Percentiles rank a stretch among this genome's conserved stretches.
Evolutionary conservation across 2,329 filamentous ascomycete genomes (phyloP).

Genomic region (Ophiostoma sp.): DNA sequence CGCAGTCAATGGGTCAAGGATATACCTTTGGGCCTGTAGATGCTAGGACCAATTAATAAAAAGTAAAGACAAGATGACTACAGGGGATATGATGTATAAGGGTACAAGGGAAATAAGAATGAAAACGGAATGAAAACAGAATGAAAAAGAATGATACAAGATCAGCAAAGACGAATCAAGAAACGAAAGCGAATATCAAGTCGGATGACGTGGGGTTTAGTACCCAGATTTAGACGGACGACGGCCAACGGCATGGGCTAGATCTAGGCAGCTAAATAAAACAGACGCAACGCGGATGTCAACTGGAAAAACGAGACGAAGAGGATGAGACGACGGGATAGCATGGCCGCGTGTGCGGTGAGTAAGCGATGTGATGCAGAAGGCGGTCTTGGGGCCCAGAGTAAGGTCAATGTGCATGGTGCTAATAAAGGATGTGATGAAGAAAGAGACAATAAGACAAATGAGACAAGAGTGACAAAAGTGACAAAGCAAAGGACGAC

Average conservation of each 20-base stretch:
- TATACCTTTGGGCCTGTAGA: conserved; percentile 33
- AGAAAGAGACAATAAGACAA: background rate
- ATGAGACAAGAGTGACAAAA: too few species aligned
- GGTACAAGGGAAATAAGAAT: background rate
- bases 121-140: background rate
- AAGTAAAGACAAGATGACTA: too few species aligned
- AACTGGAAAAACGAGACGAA: background rate
- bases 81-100: background rate
- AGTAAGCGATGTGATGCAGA: conserved; percentile 15
- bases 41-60: background rate
- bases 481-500: background rate
- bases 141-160: background rate
- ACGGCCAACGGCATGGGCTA: background rate
- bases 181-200: background rate
- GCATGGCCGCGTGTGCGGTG: conserved; percentile 12
- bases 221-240: background rate
- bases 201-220: conserved; percentile 11
- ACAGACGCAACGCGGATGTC: background rate
- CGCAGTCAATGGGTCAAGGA: conserved; percentile 64
- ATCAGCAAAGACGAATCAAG: background rate
- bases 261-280: conserved; percentile 1
- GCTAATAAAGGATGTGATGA: background rate
- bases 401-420: background rate
- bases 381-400: conserved; percentile 5
- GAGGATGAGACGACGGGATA: background rate